Conservation (phyloP, 768 basidiomycete genomes). For the Agrocybe pediades region DNA sequence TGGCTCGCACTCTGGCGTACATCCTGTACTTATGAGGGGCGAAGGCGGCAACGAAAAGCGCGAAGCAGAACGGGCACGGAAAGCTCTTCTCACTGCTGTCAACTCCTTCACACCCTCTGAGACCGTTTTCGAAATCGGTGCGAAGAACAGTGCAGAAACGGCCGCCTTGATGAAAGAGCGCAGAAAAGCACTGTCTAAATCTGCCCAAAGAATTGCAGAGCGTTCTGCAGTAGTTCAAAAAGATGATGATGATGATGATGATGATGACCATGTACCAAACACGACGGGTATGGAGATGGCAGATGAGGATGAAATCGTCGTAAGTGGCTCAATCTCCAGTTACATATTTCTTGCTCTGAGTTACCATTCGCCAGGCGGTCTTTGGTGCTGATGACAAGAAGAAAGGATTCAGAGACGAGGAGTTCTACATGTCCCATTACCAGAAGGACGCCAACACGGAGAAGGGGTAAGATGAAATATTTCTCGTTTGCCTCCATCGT, state of each 20-base stretch:
- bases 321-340: conserved; percentile 33
- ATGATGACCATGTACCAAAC: conserved; percentile 14
- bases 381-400: conserved; percentile 59
- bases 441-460: conserved; percentile 87
- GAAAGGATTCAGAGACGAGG: conserved; percentile 69
- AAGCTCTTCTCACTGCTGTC: conserved; percentile 71
- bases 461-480: conserved; percentile 73
- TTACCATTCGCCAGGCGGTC: conserved; percentile 49
- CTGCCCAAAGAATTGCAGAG: conserved; percentile 49
- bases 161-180: conserved; percentile 87
- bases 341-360: background rate
- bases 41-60: conserved; percentile 34
- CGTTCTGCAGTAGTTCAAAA: conserved; percentile 33
- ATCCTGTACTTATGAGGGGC: conserved; percentile 66
- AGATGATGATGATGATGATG: conserved; percentile 35
- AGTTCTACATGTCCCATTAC: conserved; percentile 91
- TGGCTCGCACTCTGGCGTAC: conserved; percentile 62
- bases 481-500: background rate
- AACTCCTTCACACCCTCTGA: conserved; percentile 83
- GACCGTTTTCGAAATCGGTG: conserved; percentile 89
- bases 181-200: conserved; percentile 73
- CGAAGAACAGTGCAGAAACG: conserved; percentile 63
- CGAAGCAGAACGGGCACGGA: conserved; percentile 55
- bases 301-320: conserved; percentile 76
- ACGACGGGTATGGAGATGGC: conserved; percentile 60